These are phyloP conservation scores for Eucalyptus cladocalyx DNA, from an alignment of 345 rosid genomes.

Conservation along the genomic window DNA sequence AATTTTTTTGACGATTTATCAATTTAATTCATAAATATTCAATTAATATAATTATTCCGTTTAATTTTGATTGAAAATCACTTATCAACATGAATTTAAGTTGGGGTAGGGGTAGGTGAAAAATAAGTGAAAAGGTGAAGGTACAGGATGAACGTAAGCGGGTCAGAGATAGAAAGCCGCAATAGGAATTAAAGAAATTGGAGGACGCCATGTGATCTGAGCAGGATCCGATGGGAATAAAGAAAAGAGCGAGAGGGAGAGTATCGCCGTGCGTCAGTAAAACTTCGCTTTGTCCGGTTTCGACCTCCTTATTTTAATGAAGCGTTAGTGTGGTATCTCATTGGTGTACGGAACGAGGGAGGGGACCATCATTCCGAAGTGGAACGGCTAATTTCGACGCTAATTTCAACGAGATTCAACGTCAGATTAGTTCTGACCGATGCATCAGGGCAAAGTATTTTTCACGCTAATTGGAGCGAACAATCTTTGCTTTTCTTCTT, in stretches of 20 bases:
- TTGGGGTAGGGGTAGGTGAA: too few relatives aligned
- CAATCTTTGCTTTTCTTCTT: not conserved
- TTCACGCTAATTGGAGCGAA: not conserved
- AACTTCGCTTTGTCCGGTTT: not conserved
- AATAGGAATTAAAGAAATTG: not conserved
- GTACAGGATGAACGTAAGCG: not conserved
- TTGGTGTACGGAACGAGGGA: not conserved
- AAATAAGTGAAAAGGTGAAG: not conserved
- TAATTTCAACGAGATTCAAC: not conserved
- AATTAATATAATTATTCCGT: fast-evolving
- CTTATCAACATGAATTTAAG: too few relatives aligned
- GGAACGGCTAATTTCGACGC: not conserved
- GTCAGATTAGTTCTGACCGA: not conserved
- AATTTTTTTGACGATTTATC: fast-evolving
- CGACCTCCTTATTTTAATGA: not conserved
- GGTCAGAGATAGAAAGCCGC: not conserved
- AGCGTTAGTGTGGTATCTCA: not conserved
- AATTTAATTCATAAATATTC: fast-evolving
- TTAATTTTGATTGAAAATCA: fast-evolving
- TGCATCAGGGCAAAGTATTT: not conserved
- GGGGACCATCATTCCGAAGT: not conserved
- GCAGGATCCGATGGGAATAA: not conserved
- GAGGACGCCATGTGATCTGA: not conserved
- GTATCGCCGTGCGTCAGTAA: not conserved
- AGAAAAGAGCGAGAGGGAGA: not conserved